phyloP scores from a whole-genome alignment of 2,329 filamentous ascomycete genomes.

The Magnaporthiopsis incrustans region DNA sequence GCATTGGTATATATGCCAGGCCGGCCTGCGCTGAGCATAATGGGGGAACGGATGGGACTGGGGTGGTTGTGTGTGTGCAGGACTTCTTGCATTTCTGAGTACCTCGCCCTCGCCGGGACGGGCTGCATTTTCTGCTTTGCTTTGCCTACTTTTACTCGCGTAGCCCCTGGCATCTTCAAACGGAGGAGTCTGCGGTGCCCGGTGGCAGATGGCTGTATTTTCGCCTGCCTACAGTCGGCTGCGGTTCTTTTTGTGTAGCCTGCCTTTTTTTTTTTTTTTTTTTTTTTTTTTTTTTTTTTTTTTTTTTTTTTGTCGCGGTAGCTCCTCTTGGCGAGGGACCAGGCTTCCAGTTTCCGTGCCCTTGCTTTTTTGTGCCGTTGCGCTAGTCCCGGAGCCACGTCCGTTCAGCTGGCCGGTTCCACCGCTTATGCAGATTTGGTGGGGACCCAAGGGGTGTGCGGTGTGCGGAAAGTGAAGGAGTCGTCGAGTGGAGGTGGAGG shows the following conservation, averaged over 20 bases:
- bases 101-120: neutral
- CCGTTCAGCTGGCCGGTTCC: neutral
- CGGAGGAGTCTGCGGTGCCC: neutral
- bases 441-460: neutral
- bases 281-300: neutral
- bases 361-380: neutral
- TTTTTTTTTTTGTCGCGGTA: neutral
- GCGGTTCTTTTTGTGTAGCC: neutral
- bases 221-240: neutral
- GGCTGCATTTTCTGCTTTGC: neutral
- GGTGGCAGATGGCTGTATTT: neutral
- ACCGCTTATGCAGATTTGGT: neutral
- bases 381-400: neutral
- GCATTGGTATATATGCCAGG: neutral
- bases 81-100: neutral
- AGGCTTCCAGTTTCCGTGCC: neutral
- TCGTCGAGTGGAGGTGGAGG: neutral
- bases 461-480: neutral
- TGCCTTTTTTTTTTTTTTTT: neutral
- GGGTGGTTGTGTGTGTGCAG: neutral
- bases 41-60: neutral
- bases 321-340: too few species aligned
- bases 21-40: neutral
- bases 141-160: neutral
- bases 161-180: neutral